phyloP scores from a whole-genome alignment of 2,329 filamentous ascomycete species.

The Talaromyces marneffei region DNA sequence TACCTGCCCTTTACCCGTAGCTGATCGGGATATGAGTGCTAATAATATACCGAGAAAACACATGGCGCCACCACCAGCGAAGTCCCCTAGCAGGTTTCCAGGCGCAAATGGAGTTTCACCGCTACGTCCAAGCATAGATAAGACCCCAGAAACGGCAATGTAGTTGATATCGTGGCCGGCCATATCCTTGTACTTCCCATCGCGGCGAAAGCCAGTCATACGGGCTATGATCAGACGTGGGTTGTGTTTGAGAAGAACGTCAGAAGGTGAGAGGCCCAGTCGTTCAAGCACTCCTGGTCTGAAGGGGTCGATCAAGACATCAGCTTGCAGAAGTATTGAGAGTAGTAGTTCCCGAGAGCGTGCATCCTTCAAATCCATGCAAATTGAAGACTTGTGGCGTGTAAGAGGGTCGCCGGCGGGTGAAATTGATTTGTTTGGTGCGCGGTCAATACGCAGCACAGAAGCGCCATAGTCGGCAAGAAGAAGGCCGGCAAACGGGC shows the following conservation, averaged over 20 bases:
- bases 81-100: constrained; percentile 80
- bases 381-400: constrained; percentile 73
- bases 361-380: constrained; percentile 68
- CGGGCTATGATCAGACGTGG: constrained; percentile 72
- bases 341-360: constrained; percentile 61
- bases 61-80: constrained; percentile 79
- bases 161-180: constrained; percentile 97
- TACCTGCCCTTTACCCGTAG: constrained; percentile 69
- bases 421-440: constrained; percentile 32
- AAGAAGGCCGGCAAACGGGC: constrained; percentile 81
- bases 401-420: constrained; percentile 65
- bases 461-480: constrained; percentile 84
- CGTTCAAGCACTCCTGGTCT: constrained; percentile 86
- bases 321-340: constrained; percentile 56
- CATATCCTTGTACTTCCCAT: constrained; percentile 81
- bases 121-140: constrained; percentile 67
- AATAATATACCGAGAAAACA: constrained; percentile 78
- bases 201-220: constrained; percentile 83
- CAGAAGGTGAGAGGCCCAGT: constrained; percentile 66
- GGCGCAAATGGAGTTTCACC: constrained; percentile 70
- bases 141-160: constrained; percentile 75
- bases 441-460: constrained; percentile 77
- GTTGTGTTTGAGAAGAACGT: constrained; percentile 61
- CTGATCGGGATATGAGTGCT: constrained; percentile 62
- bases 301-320: constrained; percentile 89